A percentile compares a stretch with the other conserved stretches of the same genome.
Conservation (phyloP, 192 early-diverging fungal species). For the Radiomyces spectabilis region DNA sequence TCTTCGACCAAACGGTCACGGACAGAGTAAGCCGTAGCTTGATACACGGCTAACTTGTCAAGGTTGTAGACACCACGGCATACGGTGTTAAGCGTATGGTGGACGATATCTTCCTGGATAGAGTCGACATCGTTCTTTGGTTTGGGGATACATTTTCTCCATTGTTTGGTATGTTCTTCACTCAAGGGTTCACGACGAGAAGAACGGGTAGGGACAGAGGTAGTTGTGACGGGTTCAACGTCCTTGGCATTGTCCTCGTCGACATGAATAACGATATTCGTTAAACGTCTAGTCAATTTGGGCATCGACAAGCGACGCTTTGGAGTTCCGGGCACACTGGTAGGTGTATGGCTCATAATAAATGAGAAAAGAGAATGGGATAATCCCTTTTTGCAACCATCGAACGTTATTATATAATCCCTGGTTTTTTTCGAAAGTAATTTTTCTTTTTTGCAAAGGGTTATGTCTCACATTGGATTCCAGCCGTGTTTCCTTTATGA, state of each 20-base stretch:
- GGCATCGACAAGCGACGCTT: constrained; percentile 13
- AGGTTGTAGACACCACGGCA: constrained; percentile 85
- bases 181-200: not conserved
- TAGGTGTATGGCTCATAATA: too few relatives aligned
- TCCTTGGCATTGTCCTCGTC: too few relatives aligned
- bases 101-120: constrained; percentile 82
- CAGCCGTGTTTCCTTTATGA: too few relatives aligned
- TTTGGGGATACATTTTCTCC: not conserved
- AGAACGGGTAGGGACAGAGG: not conserved
- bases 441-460: too few relatives aligned
- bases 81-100: constrained; percentile 86
- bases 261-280: constrained; percentile 6
- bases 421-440: too few relatives aligned
- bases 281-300: constrained; percentile 13
- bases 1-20: constrained; percentile 88
- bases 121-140: constrained; percentile 43
- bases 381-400: too few relatives aligned
- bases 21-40: constrained; percentile 84
- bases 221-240: not conserved
- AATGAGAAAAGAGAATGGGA: too few relatives aligned
- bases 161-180: not conserved
- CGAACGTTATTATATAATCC: too few relatives aligned
- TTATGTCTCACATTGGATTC: too few relatives aligned
- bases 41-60: constrained; percentile 90
- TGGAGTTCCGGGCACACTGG: too few relatives aligned